Percentiles rank a stretch among this genome's conserved stretches.
These are phyloP conservation scores for Malassezia globosa DNA, from an alignment of 1,284 basidiomycete species.

Conservation along the genomic window DNA sequence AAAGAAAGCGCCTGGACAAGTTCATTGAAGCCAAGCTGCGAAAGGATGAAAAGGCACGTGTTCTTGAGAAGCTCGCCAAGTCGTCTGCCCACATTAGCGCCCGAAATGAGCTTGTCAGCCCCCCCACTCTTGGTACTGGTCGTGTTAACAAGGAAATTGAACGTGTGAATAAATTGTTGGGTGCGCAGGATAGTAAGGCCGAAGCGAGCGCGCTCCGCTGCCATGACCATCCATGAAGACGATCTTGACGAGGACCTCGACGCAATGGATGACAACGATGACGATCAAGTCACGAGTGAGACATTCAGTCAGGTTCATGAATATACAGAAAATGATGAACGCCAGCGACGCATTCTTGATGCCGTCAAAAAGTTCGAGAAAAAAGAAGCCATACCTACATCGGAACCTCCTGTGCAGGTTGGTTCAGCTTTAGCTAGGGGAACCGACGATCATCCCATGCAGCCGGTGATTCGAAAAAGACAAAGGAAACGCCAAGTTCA, in stretches of 20 bases:
- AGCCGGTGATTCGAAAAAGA: slow-evolving; percentile 27
- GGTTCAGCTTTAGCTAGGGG: slow-evolving; percentile 40
- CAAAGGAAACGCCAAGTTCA: slow-evolving; percentile 16
- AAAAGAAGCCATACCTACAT: not conserved
- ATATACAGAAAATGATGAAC: not conserved
- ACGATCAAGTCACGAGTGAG: slow-evolving; percentile 23
- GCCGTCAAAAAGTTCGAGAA: slow-evolving; percentile 9
- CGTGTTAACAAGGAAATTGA: slow-evolving; percentile 29
- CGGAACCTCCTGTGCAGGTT: slow-evolving; percentile 2
- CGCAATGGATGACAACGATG: slow-evolving; percentile 18
- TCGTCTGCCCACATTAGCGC: slow-evolving; percentile 33
- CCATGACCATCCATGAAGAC: slow-evolving; percentile 29
- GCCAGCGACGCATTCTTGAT: slow-evolving; percentile 9
- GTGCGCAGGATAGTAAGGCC: slow-evolving; percentile 8
- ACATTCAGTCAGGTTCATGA: slow-evolving; percentile 7
- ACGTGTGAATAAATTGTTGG: slow-evolving; percentile 23
- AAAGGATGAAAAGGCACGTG: slow-evolving; percentile 39
- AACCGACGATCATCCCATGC: slow-evolving; percentile 27
- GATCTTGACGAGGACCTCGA: slow-evolving; percentile 25
- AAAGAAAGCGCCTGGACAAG: slow-evolving; percentile 46
- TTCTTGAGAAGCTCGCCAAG: slow-evolving; percentile 40
- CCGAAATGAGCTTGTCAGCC: slow-evolving; percentile 33
- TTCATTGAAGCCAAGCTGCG: slow-evolving; percentile 46
- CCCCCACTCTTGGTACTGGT: slow-evolving; percentile 42
- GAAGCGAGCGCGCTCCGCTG: slow-evolving; percentile 21